Base-by-base conservation (phyloP, 441 rosid genomes). In the Dalechampia spathulata region DNA sequence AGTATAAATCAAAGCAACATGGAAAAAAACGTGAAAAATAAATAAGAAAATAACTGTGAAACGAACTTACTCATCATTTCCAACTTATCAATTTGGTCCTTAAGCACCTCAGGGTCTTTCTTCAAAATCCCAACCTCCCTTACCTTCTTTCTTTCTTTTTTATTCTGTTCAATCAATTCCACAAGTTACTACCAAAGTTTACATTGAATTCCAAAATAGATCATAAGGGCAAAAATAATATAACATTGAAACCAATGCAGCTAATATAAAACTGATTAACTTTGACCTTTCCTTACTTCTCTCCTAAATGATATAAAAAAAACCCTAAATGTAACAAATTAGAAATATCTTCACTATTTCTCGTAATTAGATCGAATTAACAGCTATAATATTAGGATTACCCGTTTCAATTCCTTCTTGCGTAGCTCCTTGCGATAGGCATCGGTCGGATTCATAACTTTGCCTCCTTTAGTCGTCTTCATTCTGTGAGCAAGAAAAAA, bases 401-500 rank as follows among this genome's bases (percentile, higher is more conserved):
- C 98, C 81, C 98, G 82, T 70, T 89, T 92, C 44, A 92, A 74
- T 68, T 92, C 97, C 68, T 81, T 85, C 78, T 89, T 92, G 23
- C 96, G 97, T 38, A 80, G 79, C 84, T 92, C 87, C 75, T 92
- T 92, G 36, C 99, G 96, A 57, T 86, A 92, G 41, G 99, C 97
- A 55, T 92, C 99, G 42, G 97, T 92, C 64, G 99, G 99, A 80
- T 92, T 92, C 97, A 92, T 86, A 61, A 85, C 92, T 69, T 92
- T 89, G 62, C 99, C 99, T 72, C 97, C 99, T 65, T 89, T 92
- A 17, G 97, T 89, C 60, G 97, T 93, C 95, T 92, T 92, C 97
- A 92, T 89, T 71, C 62, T 70, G 48, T 7, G 34, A 52, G 10
- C 6, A 6, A 0, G 17, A 40, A 39, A 23, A 17, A 6, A 14